phyloP scores from a whole-genome alignment of 2,329 filamentous ascomycete species.

The Gnomoniopsis sp. region DNA sequence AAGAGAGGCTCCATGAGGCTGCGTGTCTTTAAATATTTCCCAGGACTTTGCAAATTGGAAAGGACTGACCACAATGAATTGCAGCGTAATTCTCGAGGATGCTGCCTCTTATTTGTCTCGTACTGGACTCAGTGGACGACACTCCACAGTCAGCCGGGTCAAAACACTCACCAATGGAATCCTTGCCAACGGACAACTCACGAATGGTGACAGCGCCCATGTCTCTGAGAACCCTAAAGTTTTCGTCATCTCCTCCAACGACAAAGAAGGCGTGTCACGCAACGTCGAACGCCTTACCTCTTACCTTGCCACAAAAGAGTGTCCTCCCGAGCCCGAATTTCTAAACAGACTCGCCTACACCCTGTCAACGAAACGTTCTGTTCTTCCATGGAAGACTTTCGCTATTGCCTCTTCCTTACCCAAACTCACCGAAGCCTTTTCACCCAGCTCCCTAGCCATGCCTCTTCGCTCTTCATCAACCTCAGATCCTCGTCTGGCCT shows the following conservation, averaged over 20 bases:
- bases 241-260: slow-evolving; percentile 9
- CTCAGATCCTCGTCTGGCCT: not conserved
- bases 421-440: not conserved
- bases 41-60: no score
- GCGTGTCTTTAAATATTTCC: no score
- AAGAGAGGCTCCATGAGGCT: no score
- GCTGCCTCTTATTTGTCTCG: slow-evolving; percentile 9
- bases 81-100: slow-evolving; percentile 10
- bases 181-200: not conserved
- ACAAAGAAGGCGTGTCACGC: slow-evolving; percentile 1
- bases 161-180: not conserved
- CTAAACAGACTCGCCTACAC: slow-evolving; percentile 7
- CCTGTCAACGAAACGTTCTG: slow-evolving; percentile 5
- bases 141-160: not conserved
- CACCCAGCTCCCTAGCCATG: not conserved
- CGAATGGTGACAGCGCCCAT: not conserved
- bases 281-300: not conserved
- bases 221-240: not conserved
- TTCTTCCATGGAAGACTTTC: slow-evolving; percentile 10
- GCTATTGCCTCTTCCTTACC: not conserved
- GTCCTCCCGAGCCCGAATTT: not conserved
- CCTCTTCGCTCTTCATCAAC: not conserved
- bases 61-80: slow-evolving; percentile 12
- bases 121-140: slow-evolving; percentile 1
- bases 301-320: not conserved